phyloP scores from a whole-genome alignment of 2,329 filamentous ascomycete species.

The Diaporthe sp. region DNA sequence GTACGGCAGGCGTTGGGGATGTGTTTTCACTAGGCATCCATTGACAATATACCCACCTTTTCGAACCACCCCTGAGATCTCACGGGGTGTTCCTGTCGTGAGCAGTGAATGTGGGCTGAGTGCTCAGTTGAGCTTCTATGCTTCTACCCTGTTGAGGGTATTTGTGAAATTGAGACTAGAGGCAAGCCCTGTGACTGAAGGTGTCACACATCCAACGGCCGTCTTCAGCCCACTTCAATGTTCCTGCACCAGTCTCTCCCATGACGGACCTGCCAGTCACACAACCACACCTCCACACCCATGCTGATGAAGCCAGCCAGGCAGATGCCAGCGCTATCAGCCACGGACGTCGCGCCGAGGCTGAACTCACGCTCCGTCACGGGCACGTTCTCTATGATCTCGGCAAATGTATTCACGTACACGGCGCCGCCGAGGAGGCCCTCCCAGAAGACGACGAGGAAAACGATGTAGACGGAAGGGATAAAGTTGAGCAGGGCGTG shows the following conservation, averaged over 20 bases:
- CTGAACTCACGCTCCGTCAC: slow-evolving; percentile 89
- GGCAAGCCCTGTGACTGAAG: too few relatives aligned
- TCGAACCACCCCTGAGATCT: background rate
- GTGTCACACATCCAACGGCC: background rate
- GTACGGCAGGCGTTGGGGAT: background rate
- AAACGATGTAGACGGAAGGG: slow-evolving; percentile 87
- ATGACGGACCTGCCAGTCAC: slow-evolving; percentile 83
- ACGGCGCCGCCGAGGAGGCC: slow-evolving; percentile 90
- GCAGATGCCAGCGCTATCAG: slow-evolving; percentile 91
- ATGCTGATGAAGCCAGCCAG: slow-evolving; percentile 88
- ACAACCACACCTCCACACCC: slow-evolving; percentile 82
- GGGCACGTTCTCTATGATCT: slow-evolving; percentile 87
- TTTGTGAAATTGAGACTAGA: background rate
- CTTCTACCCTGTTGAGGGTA: background rate
- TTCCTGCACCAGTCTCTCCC: slow-evolving; percentile 80
- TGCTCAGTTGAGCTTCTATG: background rate
- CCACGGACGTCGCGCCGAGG: slow-evolving; percentile 88
- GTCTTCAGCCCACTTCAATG: slow-evolving; percentile 53
- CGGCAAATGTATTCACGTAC: slow-evolving; percentile 95
- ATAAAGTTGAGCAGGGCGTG: slow-evolving; percentile 86
- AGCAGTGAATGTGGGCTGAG: background rate
- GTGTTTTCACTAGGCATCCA: background rate
- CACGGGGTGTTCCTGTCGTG: background rate
- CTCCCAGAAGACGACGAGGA: slow-evolving; percentile 91
- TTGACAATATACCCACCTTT: background rate